Percentiles rank a stretch among this genome's conserved stretches.
Conservation (phyloP, 257 asterid species). For the Solanum clarkiae region DNA sequence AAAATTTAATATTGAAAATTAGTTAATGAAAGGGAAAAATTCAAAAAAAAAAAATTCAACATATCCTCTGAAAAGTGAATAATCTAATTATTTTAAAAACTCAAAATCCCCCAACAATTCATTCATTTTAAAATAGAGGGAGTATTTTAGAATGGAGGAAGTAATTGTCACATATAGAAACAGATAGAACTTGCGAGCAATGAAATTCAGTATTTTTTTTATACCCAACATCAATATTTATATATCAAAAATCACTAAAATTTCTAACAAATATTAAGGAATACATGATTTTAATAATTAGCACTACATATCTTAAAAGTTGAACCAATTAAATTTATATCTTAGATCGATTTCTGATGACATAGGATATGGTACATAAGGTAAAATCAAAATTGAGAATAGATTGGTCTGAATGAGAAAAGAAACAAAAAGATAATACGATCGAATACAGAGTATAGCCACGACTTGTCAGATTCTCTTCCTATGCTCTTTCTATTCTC, state of each 20-base stretch:
- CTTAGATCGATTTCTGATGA: not conserved
- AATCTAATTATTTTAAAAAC: no score
- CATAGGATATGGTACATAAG: not conserved
- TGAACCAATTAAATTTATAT: not conserved
- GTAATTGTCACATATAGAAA: not conserved
- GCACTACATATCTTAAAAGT: no score
- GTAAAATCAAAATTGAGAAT: not conserved
- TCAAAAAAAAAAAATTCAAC: no score
- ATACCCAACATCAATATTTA: not conserved
- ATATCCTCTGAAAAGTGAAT: no score
- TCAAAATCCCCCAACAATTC: no score
- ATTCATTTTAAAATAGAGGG: no score
- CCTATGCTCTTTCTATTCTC: slow-evolving; percentile 1
- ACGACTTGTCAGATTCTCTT: slow-evolving; percentile 28
- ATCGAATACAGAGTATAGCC: slow-evolving; percentile 5
- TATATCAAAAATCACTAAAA: not conserved
- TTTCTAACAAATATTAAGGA: not conserved
- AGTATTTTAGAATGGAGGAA: not conserved
- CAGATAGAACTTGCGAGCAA: not conserved
- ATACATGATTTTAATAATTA: not conserved
- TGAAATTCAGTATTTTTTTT: not conserved
- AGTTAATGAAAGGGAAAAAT: no score
- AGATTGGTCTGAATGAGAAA: not conserved
- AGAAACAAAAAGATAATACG: slow-evolving; percentile 12
- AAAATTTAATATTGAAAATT: no score